These are phyloP conservation scores for Amphicarpaea edgeworthii DNA, from an alignment of 306 rosid genomes.

Conservation along the genomic window DNA sequence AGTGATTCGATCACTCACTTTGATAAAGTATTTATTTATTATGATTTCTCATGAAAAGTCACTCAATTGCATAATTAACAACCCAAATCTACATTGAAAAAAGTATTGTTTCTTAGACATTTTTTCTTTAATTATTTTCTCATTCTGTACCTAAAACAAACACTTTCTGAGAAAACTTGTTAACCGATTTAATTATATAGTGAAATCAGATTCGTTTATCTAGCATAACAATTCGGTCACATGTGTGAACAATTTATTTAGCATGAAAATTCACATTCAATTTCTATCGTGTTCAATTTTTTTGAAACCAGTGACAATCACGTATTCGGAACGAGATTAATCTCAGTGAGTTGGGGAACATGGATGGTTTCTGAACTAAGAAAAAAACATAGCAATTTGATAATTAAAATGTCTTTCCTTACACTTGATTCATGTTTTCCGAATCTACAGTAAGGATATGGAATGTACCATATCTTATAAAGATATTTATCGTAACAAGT, in stretches of 20 bases:
- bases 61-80: not conserved
- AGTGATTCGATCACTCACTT: conserved; percentile 22
- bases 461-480: not conserved
- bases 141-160: not conserved
- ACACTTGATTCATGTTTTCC: not conserved
- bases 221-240: too few species aligned
- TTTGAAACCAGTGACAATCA: too few species aligned
- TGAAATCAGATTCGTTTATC: too few species aligned
- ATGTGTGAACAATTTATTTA: too few species aligned
- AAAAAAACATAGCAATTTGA: not conserved
- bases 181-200: too few species aligned
- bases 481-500: conserved; percentile 13
- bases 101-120: too few species aligned
- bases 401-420: not conserved
- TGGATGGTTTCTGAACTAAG: too few species aligned
- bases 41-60: conserved; percentile 1
- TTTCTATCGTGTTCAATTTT: too few species aligned
- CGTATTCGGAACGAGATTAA: too few species aligned
- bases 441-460: not conserved
- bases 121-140: not conserved
- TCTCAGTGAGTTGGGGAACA: too few species aligned
- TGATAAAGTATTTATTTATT: conserved; percentile 33
- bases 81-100: not conserved
- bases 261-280: too few species aligned
- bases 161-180: not conserved